Evolutionary conservation across 139 green algal genomes (phyloP), one percentile per base, ranked within the genome.

Genomic region (Coelastrella sp.): DNA sequence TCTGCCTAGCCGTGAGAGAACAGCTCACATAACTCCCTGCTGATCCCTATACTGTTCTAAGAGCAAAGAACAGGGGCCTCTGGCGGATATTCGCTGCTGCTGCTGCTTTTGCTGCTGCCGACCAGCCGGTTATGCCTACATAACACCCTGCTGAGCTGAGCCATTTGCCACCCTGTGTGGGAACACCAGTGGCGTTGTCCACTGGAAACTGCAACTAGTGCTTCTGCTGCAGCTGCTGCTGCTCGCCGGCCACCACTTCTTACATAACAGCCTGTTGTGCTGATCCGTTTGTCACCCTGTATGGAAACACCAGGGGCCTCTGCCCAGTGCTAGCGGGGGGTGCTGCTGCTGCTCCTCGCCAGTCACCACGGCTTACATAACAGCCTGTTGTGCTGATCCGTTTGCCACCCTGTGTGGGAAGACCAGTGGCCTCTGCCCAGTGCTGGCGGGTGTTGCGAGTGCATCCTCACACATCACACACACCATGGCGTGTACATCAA

Each of bases 401-500:
- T 11, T 23, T n/a, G 74, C n/a, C 5, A 19, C 10, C 20, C 22
- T 66, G 64, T 87, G 81, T 4, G 81, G 64, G 32, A 78, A 87
- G 23, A 87, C 81, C 22, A 78, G 11, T 0, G 64, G 4, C 14
- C 61, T 23, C 81, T 87, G 81, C 64, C 6, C 80, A n/a, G 58
- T 61, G 81, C 11, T 32, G 2, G 23, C 13, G 13, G 8, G 19
- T 5, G 80, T 22, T 23, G 83, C n/a, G 47, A 88, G 66, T 8
- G 83, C 83, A 17, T 88, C 83, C 66, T 88, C 83, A 57, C 54
- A 88, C 83, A 88, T 88, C 16, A 88, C 83, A 47, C 83, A 88
- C 23, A 88, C 83, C 14, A 88, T 47, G 47, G 83, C 83, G 32
- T 88, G 83, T 19, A 88, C 66, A 59, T 88, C 83, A 10, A 88